These are phyloP conservation scores for Nevesoporus exiguus DNA, from an alignment of 768 basidiomycete species.

Conservation along the genomic window DNA sequence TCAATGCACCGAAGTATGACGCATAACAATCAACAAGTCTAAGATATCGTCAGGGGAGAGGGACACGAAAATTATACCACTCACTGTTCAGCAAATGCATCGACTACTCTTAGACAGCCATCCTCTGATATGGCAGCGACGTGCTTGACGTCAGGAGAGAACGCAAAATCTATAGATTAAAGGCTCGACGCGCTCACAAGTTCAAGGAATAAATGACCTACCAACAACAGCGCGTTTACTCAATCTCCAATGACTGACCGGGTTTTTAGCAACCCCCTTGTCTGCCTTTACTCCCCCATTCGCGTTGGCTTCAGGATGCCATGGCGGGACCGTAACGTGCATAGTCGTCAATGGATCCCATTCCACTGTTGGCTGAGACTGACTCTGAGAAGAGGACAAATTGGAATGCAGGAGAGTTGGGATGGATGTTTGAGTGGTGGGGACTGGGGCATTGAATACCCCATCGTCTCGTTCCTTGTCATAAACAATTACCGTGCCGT, in stretches of 20 bases:
- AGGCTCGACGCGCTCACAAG: constrained; percentile 1
- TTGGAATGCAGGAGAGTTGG: constrained; percentile 26
- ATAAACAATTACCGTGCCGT: constrained; percentile 85
- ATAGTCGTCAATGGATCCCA: constrained; percentile 80
- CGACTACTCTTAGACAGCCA: constrained; percentile 86
- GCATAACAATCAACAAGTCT: constrained; percentile 93
- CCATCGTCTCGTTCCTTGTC: constrained; percentile 92
- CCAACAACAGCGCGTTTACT: constrained; percentile 71
- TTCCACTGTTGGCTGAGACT: constrained; percentile 36
- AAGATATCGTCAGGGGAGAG: not conserved
- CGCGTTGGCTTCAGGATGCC: constrained; percentile 58
- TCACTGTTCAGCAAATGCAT: constrained; percentile 82
- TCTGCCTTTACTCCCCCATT: constrained; percentile 42
- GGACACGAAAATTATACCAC: constrained; percentile 21
- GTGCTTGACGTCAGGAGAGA: constrained; percentile 90
- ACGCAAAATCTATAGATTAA: constrained; percentile 67
- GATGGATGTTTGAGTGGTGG: constrained; percentile 32
- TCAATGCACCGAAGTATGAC: constrained; percentile 91
- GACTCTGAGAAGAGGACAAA: constrained; percentile 24
- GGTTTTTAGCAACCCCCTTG: constrained; percentile 76
- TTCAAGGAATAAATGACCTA: constrained; percentile 31
- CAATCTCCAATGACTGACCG: constrained; percentile 87
- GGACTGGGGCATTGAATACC: constrained; percentile 60
- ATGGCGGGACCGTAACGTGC: constrained; percentile 80
- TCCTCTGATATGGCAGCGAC: constrained; percentile 92